Conservation (phyloP, 805 yeast genomes). For the Schwanniomyces occidentalis region DNA sequence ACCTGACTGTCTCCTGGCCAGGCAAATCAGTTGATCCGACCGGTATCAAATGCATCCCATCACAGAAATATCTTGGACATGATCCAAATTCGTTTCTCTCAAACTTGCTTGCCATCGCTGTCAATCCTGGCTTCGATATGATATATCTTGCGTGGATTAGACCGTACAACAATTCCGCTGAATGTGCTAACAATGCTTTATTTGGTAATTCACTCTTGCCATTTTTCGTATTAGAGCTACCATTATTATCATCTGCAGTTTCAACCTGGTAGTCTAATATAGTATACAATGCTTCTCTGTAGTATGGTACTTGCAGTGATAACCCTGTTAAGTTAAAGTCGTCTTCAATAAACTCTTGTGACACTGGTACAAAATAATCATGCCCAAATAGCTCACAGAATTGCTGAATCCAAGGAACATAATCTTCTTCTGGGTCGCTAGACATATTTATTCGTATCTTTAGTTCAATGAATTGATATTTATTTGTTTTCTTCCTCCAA, state of each 20-base stretch:
- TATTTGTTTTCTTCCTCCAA: too few relatives aligned
- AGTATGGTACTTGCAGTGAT: constrained; percentile 80
- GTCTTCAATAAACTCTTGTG: constrained; percentile 91
- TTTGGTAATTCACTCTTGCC: constrained; percentile 51
- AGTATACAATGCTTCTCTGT: constrained; percentile 87
- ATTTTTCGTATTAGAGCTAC: constrained; percentile 5
- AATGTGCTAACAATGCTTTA: constrained; percentile 76
- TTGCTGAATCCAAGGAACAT: constrained; percentile 79
- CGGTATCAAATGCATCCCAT: constrained; percentile 86
- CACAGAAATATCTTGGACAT: constrained; percentile 89
- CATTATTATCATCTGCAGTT: constrained; percentile 37
- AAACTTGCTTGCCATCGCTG: constrained; percentile 91
- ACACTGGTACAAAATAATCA: constrained; percentile 89
- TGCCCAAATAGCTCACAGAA: constrained; percentile 80
- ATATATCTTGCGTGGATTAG: constrained; percentile 92
- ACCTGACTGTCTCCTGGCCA: constrained; percentile 87
- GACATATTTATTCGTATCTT: constrained; percentile 28
- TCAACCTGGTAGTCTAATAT: constrained; percentile 79
- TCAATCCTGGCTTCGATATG: constrained; percentile 83
- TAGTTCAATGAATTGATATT: too few relatives aligned
- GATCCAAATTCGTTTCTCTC: constrained; percentile 86
- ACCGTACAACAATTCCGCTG: constrained; percentile 92
- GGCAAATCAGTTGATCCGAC: constrained; percentile 89
- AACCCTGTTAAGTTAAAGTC: constrained; percentile 95
- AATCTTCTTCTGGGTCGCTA: constrained; percentile 50